phyloP scores from a whole-genome alignment of 805 yeast species.

The Blastobotrys attinorum region DNA sequence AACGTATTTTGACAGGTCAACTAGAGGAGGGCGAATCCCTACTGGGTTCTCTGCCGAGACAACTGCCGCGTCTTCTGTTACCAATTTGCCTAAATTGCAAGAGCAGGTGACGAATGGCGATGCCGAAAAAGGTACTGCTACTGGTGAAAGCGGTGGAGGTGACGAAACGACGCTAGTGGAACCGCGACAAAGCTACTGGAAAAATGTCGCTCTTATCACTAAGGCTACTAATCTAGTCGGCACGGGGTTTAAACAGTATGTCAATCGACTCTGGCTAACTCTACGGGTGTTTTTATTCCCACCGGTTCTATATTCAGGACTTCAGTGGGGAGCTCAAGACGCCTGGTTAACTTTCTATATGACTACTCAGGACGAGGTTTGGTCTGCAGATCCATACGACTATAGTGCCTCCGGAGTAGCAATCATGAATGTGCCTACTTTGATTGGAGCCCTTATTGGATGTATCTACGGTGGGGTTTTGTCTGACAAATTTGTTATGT shows the following conservation, averaged over 20 bases:
- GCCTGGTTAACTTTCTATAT: conserved; percentile 68
- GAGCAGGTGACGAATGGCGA: background rate
- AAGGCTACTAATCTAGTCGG: conserved; percentile 51
- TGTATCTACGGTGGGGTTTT: conserved; percentile 41
- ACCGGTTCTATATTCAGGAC: conserved; percentile 49
- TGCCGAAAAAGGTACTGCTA: background rate
- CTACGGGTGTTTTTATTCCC: conserved; percentile 37
- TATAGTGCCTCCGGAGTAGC: conserved; percentile 62
- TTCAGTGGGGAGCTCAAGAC: conserved; percentile 75
- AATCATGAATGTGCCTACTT: conserved; percentile 63
- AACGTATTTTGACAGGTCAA: conserved; percentile 40
- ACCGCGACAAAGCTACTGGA: conserved; percentile 2
- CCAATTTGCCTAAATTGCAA: background rate
- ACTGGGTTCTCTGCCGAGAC: background rate
- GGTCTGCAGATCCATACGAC: conserved; percentile 58
- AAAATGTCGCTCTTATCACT: conserved; percentile 24
- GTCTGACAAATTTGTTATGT: conserved; percentile 50
- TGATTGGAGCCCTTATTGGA: conserved; percentile 46
- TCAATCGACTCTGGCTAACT: conserved; percentile 41
- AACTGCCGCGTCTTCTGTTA: background rate
- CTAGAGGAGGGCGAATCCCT: background rate
- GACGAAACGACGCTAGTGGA: background rate
- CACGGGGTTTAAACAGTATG: conserved; percentile 57
- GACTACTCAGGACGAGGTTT: conserved; percentile 63
- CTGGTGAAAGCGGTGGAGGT: background rate